Evolutionary conservation across 139 green algal species (phyloP).

Genomic region (Tetratostichococcus sp.): DNA sequence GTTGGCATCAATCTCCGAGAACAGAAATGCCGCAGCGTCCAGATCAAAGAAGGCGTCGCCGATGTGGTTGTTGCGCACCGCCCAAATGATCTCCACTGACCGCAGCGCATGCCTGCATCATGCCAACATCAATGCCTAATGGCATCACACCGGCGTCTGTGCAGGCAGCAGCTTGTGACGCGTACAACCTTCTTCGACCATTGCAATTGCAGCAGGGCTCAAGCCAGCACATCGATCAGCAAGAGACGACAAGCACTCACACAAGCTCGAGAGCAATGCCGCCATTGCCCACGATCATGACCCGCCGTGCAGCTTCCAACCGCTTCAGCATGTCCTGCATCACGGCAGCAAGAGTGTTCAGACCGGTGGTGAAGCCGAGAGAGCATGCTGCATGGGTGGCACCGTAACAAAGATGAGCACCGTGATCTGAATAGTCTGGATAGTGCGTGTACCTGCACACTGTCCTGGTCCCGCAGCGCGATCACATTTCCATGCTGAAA

Average conservation of each 20-base stretch:
- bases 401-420: no score
- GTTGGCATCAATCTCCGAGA: constrained; percentile 20
- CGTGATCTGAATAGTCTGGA: no score
- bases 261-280: constrained; percentile 82
- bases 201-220: no score
- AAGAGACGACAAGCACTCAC: no score
- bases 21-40: constrained; percentile 72
- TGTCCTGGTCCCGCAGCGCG: constrained; percentile 69
- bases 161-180: no score
- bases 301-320: constrained; percentile 23
- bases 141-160: no score
- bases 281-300: constrained; percentile 82
- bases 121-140: no score
- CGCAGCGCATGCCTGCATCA: constrained; percentile 24
- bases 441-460: constrained; percentile 32
- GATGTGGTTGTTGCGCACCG: constrained; percentile 69
- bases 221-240: no score
- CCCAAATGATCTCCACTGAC: constrained; percentile 69
- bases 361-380: background rate
- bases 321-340: constrained; percentile 19
- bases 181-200: no score
- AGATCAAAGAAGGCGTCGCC: constrained; percentile 85
- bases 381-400: no score
- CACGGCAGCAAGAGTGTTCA: no score
- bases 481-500: constrained; percentile 24